Base-by-base conservation (phyloP, 2,329 filamentous ascomycete genomes). In the Penicillium sp. region DNA sequence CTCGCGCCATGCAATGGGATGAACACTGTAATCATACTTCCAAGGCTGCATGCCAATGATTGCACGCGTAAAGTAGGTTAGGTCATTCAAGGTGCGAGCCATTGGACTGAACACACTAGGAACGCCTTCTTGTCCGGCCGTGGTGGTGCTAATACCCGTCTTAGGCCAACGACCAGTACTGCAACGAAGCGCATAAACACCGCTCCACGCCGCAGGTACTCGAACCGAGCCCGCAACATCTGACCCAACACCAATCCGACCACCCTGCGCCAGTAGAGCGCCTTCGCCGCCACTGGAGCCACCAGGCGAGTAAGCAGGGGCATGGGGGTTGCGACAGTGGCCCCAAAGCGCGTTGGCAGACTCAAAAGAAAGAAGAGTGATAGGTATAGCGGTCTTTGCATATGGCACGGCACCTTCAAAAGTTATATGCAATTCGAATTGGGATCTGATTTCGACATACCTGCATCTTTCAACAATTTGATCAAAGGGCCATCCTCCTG, bases 131-230 rank as follows among this genome's bases (percentile, higher is more conserved):
- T 95, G 88, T 0, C 90, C 90, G 0, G 85, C 80, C 87, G 95
- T 95, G 53, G 84, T 89, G 0, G 89, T 95, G 44, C 77, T 77
- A 59, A 87, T 80, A 7, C 87, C 87, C 28, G 78, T 74, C 62
- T 93, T 94, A 1, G 87, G 86, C 87, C 89, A 95, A 32, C 89
- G 76, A 1, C 90, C 89, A 1, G 85, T 93, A 2, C 85, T 89
- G 66, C 89, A 95, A 23, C 85, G 79, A 15, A 95, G 68, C 12
- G 84, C 83, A 64, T 94, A 95, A 59, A 90, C 86, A 6, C 89
- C 89, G 2, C 84, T 84, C 69, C 88, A 95, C 52, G 94, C 87
- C 4, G 89, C 90, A 0, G 89, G 90, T 2, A 77, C 82, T 35
- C 89, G 77, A 4, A 95, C 88, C 11, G 85, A 92, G 18, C 90